Base-by-base conservation (phyloP, 805 yeast species). In the Cyberlindnera mississippiensis region DNA sequence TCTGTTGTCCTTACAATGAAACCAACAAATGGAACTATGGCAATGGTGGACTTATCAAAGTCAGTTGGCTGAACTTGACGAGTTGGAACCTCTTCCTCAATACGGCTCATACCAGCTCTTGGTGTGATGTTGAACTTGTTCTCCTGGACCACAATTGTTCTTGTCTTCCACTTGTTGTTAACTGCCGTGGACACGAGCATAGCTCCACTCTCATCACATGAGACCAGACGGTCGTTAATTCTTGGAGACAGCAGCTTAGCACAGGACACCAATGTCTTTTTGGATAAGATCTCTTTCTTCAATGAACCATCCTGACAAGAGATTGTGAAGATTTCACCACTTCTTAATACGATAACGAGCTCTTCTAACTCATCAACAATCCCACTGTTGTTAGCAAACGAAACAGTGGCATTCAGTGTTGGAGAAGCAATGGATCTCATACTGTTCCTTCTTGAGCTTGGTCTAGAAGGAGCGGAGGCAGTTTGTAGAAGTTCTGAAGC, bases 211-310 rank as follows among this genome's bases (percentile, higher is more conserved):
- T 62, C 63, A 4, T 75, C 63, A 35, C 73, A 68, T 43, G 80
- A 75, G 1, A 86, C 78, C 24, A 86, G 63, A 46, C 90, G 68
- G 57, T 85, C 93, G 53, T 78, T 81, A 19, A 85, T 81, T 56
- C 93, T 70, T 4, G 95, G 87, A 0, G 95, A 81, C 2, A 72
- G 57, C 10, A 87, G 58, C 45, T 75, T 74, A 38, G 72, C 73
- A 41, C 82, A 80, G 2, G 78, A 67, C 1, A 68, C 65, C n/a
- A 83, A 54, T 16, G 64, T 57, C 1, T 57, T 46, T 13, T 51
- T 40, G 2, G 67, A 58, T 10, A 72, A 31, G n/a, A 49, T 42
- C 7, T 66, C 58, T 32, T 59, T 62, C n/a, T 53, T 63, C 8
- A 71, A 38, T 0, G 63, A 47, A 3, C 84, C 83, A 48, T 69